Evolutionary conservation across 768 basidiomycete species (phyloP), one percentile per base, ranked within the genome.

Genomic region (Exsudoporus frostii): DNA sequence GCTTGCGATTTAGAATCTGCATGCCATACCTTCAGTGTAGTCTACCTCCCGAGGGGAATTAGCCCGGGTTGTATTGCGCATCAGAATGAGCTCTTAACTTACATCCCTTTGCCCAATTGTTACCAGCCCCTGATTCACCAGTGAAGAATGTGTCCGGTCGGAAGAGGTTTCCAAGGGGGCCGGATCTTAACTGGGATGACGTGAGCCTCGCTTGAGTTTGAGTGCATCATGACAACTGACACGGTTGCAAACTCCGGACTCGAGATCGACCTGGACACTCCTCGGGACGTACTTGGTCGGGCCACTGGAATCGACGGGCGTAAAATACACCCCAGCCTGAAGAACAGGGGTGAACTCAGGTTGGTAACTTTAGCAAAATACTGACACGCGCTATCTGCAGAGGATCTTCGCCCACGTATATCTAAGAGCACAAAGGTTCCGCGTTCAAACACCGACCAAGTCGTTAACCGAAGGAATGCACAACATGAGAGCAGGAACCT

Each of bases 31-130:
- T 74, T 95, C 94, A 3, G 92, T 96, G 65, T 95, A 96, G 71
- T 83, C 89, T 90, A 53, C 33, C 60, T 51, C 61, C 43, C 29
- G 58, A 49, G 45, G 45, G 52, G 45, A 55, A 48, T 67, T 48
- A 71, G 57, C 54, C 51, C 57, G 33, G 29, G 45, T 19, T 25
- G 34, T 20, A 57, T 52, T n/a, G 24, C 48, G 39, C 38, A 51
- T 19, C 32, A 51, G 24, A 24, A 43, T n/a, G 38, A 34, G 38
- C 75, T 9, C 13, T 9, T 47, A 48, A 72, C 86, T 73, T 61
- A 90, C 90, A 90, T 79, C 90, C 92, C 74, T 97, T 96, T 15
- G 92, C 93, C 90, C 92, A 97, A 58, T 95, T 96, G 63, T 98
- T 97, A 17, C 93, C 94, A 1, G 93, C 85, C 45, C 83, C 79